phyloP scores from a whole-genome alignment of 2,329 filamentous ascomycete genomes.

The Aspergillus pseudonomiae region DNA sequence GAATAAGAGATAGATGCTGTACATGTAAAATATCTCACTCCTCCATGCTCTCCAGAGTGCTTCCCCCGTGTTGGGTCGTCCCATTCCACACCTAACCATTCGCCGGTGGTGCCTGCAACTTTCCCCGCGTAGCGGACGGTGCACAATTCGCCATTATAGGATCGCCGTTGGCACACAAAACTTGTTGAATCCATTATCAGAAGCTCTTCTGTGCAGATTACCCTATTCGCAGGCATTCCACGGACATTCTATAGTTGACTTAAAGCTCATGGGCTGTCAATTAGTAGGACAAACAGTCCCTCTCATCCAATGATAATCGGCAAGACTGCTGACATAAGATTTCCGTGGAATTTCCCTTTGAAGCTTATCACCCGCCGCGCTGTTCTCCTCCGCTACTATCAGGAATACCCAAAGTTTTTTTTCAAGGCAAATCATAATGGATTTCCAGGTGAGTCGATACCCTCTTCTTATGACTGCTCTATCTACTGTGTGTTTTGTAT shows the following conservation, averaged over 20 bases:
- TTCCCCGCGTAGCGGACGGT: slow-evolving; percentile 82
- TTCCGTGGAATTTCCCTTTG: neutral
- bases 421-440: slow-evolving; percentile 9
- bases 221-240: neutral
- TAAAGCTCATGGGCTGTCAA: neutral
- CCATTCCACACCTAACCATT: slow-evolving; percentile 97
- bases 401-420: neutral
- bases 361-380: slow-evolving; percentile 1
- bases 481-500: slow-evolving; percentile 15
- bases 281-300: neutral
- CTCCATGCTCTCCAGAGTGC: slow-evolving; percentile 82
- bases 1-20: slow-evolving; percentile 25
- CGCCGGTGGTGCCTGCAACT: slow-evolving; percentile 73
- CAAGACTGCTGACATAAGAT: neutral
- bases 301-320: neutral
- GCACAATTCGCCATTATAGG: slow-evolving; percentile 75
- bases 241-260: neutral
- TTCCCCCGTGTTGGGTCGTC: slow-evolving; percentile 85
- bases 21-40: slow-evolving; percentile 82
- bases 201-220: neutral
- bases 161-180: slow-evolving; percentile 73
- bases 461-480: neutral
- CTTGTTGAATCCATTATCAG: slow-evolving; percentile 20
- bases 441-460: slow-evolving; percentile 11
- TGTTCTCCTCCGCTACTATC: slow-evolving; percentile 6